Percentiles rank a stretch among this genome's conserved stretches.
Evolutionary conservation across 192 early-diverging fungal species (phyloP).

Genomic region (Umbelopsis isabellina): DNA sequence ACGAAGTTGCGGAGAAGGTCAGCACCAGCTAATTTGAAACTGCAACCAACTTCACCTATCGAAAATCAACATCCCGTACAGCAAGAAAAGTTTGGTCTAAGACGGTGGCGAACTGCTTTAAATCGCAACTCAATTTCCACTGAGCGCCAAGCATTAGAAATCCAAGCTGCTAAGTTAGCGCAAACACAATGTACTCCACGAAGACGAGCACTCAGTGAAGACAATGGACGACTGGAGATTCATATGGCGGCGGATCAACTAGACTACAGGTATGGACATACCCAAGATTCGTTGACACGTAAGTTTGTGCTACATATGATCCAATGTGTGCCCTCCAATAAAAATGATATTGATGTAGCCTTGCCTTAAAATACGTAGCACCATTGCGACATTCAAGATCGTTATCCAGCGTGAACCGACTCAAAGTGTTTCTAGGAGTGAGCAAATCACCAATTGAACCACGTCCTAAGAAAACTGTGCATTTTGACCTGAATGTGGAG

Average conservation of each 20-base stretch:
- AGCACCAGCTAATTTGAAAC: no score
- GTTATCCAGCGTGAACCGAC: constrained; percentile 2
- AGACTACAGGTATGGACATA: neutral
- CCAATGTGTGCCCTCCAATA: neutral
- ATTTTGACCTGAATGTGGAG: neutral
- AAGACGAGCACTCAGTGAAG: neutral
- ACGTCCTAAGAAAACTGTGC: neutral
- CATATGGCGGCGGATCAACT: neutral
- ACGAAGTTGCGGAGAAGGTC: no score
- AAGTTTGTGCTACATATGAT: neutral
- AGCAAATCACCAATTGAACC: neutral
- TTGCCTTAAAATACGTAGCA: neutral
- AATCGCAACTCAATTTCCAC: neutral
- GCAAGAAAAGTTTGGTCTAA: no score
- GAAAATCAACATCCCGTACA: no score
- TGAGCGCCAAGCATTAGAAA: neutral
- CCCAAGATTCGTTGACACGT: neutral
- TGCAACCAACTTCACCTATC: no score
- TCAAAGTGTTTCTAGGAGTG: neutral
- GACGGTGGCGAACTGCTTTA: constrained; percentile 1
- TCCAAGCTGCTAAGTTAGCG: neutral
- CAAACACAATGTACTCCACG: neutral
- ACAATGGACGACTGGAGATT: neutral
- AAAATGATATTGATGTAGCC: neutral
- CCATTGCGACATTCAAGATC: constrained; percentile 11